These are phyloP conservation scores for Ilex paraguariensis DNA, from an alignment of 305 asterid species.

Conservation along the genomic window DNA sequence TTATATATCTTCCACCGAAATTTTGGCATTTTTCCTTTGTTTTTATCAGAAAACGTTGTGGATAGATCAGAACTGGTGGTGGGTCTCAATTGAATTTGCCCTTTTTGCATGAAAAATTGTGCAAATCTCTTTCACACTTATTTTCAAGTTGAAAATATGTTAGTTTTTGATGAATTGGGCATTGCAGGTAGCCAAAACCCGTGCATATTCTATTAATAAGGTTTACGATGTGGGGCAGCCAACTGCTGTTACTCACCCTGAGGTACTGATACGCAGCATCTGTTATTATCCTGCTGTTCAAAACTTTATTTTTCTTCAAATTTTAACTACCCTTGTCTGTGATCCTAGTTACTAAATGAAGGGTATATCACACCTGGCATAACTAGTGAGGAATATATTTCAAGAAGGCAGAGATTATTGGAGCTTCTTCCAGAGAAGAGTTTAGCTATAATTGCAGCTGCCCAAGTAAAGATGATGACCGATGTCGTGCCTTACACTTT, in stretches of 20 bases:
- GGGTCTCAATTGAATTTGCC: not conserved
- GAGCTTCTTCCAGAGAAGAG: conserved; percentile 83
- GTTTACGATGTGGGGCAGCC: conserved; percentile 76
- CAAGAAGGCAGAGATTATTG: conserved; percentile 76
- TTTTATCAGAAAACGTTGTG: not conserved
- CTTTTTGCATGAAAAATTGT: not conserved
- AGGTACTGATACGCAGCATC: conserved; percentile 32
- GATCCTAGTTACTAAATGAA: conserved; percentile 57
- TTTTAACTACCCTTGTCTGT: not conserved
- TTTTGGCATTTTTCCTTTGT: not conserved
- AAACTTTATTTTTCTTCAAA: not conserved
- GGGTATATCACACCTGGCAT: conserved; percentile 97
- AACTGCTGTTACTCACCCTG: conserved; percentile 76
- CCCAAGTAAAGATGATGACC: conserved; percentile 95
- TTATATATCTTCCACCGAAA: no score
- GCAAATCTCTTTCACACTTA: conserved; percentile 1
- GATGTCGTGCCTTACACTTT: conserved; percentile 93
- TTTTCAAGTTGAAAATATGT: conserved; percentile 6
- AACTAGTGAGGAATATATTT: conserved; percentile 65
- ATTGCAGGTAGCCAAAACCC: conserved; percentile 33
- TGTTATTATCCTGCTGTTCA: not conserved
- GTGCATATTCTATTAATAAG: conserved; percentile 41
- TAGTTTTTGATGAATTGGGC: conserved; percentile 18
- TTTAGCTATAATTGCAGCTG: conserved; percentile 88
- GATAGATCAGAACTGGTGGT: not conserved